These are phyloP conservation scores for Purpureocillium lavendulum DNA, from an alignment of 2,329 filamentous ascomycete genomes.

Conservation along the genomic window DNA sequence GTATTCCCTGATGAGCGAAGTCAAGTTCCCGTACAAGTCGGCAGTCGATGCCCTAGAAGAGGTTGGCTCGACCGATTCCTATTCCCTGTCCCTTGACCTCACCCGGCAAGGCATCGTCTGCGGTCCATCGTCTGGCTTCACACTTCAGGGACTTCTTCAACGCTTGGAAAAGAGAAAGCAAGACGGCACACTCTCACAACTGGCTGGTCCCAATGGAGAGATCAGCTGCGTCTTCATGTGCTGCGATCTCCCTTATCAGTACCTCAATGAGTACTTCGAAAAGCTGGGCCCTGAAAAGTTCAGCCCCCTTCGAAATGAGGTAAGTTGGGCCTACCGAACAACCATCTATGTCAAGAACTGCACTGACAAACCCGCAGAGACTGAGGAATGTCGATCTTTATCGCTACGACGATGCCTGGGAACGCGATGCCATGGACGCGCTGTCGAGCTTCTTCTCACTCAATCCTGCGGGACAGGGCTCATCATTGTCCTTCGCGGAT, in stretches of 20 bases:
- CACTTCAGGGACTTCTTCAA: constrained; percentile 41
- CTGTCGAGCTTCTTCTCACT: constrained; percentile 26
- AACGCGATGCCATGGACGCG: constrained; percentile 30
- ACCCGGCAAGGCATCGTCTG: constrained; percentile 51
- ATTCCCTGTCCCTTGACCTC: constrained; percentile 42
- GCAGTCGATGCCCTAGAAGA: constrained; percentile 47
- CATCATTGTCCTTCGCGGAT: constrained; percentile 10
- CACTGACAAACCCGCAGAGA: constrained; percentile 23
- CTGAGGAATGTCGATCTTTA: constrained; percentile 41
- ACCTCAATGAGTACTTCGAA: constrained; percentile 49
- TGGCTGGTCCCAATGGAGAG: constrained; percentile 36
- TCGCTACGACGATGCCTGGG: constrained; percentile 48
- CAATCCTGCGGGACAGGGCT: constrained; percentile 15
- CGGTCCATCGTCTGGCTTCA: constrained; percentile 53
- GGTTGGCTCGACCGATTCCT: constrained; percentile 46
- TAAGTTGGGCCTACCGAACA: constrained; percentile 9
- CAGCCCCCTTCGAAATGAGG: constrained; percentile 34
- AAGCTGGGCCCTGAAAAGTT: constrained; percentile 42
- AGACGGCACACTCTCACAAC: constrained; percentile 31
- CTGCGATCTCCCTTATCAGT: constrained; percentile 55
- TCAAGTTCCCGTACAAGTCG: constrained; percentile 48
- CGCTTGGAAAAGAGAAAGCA: constrained; percentile 38
- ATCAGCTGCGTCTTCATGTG: constrained; percentile 51
- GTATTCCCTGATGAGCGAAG: constrained; percentile 38
- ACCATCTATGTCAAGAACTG: too few species aligned